Percentiles rank a stretch among this genome's conserved stretches.
Conservation (phyloP, 2,329 filamentous ascomycete species). For the Aspergillus tubingensis region DNA sequence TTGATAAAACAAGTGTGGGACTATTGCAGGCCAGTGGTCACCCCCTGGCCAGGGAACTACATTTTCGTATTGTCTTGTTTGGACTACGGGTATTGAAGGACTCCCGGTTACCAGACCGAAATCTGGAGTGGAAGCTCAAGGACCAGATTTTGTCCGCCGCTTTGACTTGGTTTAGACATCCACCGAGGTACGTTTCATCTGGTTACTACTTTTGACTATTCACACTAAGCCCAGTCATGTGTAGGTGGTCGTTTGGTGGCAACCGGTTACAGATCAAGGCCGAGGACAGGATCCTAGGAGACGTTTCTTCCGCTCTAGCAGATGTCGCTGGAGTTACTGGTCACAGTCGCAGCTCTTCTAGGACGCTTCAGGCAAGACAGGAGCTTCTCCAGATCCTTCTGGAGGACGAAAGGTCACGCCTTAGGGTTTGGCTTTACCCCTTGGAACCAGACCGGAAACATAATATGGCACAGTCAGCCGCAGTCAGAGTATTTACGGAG, state of each 20-base stretch:
- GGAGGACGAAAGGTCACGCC: slow-evolving; percentile 77
- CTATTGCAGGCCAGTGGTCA: slow-evolving; percentile 72
- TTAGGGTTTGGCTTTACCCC: slow-evolving; percentile 89
- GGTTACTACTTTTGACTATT: background rate
- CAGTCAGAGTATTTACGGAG: slow-evolving; percentile 45
- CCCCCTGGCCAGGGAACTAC: slow-evolving; percentile 86
- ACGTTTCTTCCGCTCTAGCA: slow-evolving; percentile 70
- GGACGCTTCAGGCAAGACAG: slow-evolving; percentile 74
- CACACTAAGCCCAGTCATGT: slow-evolving; percentile 16
- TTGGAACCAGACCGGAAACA: slow-evolving; percentile 65
- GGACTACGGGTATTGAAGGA: slow-evolving; percentile 75
- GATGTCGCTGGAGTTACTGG: slow-evolving; percentile 62
- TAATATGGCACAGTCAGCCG: slow-evolving; percentile 49
- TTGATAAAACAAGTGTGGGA: slow-evolving; percentile 75
- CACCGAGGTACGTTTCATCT: slow-evolving; percentile 59
- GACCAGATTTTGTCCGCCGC: slow-evolving; percentile 85
- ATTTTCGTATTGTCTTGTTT: slow-evolving; percentile 84
- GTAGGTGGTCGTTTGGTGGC: slow-evolving; percentile 90
- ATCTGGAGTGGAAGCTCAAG: slow-evolving; percentile 78
- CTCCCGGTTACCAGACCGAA: slow-evolving; percentile 64
- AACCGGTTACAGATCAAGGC: slow-evolving; percentile 93
- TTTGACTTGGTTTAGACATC: slow-evolving; percentile 81
- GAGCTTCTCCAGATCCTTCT: slow-evolving; percentile 78
- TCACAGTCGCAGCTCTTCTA: slow-evolving; percentile 54
- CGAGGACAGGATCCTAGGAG: slow-evolving; percentile 77